A percentile compares a stretch with the other conserved stretches of the same genome.
Conservation (phyloP, 2,329 filamentous ascomycete species). For the Torrubiellomyces zombiae region DNA sequence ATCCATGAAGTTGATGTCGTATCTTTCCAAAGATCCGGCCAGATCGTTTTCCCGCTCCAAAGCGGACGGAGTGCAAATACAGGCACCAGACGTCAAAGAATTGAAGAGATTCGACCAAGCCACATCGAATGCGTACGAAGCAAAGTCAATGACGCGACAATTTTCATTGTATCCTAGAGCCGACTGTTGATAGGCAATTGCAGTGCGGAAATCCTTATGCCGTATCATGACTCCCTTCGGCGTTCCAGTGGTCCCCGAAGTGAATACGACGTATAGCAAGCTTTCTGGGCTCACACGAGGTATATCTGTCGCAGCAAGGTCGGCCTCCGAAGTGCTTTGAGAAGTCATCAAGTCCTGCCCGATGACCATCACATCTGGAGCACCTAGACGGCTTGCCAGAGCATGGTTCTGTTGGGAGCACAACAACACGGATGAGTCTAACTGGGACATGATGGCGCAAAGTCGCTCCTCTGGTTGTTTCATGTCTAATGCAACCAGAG, state of each 20-base stretch:
- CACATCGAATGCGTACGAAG: conserved; percentile 9
- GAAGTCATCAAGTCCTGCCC: conserved; percentile 1
- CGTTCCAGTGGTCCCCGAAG: conserved; percentile 7
- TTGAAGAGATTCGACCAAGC: conserved; percentile 7
- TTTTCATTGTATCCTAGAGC: conserved; percentile 5
- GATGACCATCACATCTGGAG: conserved; percentile 1
- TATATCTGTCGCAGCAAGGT: conserved; percentile 3
- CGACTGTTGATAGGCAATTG: conserved; percentile 6
- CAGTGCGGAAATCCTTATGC: conserved; percentile 6
- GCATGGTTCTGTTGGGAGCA: conserved; percentile 5
- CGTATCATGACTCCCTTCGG: conserved; percentile 10
- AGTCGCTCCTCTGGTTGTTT: conserved; percentile 7
- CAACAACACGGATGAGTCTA: conserved; percentile 7
- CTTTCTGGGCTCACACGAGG: conserved; percentile 2
- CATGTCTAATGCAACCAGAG: conserved; percentile 5
- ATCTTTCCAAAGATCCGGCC: conserved; percentile 3
- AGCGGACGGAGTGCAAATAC: conserved; percentile 7
- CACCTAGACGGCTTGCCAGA: conserved; percentile 3
- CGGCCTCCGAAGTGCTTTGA: background rate
- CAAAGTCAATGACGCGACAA: conserved; percentile 9
- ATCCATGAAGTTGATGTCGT: conserved; percentile 4
- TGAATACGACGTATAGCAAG: conserved; percentile 8
- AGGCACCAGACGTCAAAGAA: conserved; percentile 6
- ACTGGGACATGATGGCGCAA: conserved; percentile 6
- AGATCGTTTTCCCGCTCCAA: conserved; percentile 4